A percentile compares a stretch with the other conserved stretches of the same genome.
phyloP scores from a whole-genome alignment of 495 filamentous ascomycete species.

The Durotheca rogersii region DNA sequence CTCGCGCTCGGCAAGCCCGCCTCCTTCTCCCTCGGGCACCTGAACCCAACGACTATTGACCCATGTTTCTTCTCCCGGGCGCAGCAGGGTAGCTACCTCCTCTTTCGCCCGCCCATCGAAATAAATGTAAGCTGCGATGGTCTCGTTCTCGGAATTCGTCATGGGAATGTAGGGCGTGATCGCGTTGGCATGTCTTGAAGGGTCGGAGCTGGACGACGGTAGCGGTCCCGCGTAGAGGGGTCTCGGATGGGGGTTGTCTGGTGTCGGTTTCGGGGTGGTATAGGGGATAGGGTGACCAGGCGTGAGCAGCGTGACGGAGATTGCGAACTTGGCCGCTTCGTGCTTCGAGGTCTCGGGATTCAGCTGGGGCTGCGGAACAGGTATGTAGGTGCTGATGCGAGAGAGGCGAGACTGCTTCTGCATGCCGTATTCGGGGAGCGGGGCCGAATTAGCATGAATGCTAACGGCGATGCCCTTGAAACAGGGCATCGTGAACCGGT shows the following conservation, averaged over 20 bases:
- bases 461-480: constrained; percentile 97
- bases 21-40: constrained; percentile 84
- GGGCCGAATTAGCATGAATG: constrained; percentile 87
- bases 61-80: constrained; percentile 97
- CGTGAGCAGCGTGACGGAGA: constrained; percentile 93
- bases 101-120: constrained; percentile 96
- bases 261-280: constrained; percentile 73
- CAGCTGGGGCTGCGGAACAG: constrained; percentile 84
- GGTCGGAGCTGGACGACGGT: constrained; percentile 47
- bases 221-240: constrained; percentile 75
- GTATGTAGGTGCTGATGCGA: constrained; percentile 95
- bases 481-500: constrained; percentile 74
- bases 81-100: constrained; percentile 90
- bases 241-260: constrained; percentile 69
- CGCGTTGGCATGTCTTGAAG: constrained; percentile 51
- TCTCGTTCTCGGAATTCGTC: constrained; percentile 88
- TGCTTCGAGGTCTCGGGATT: constrained; percentile 67
- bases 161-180: constrained; percentile 86
- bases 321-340: constrained; percentile 90
- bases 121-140: constrained; percentile 97
- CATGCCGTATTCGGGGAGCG: constrained; percentile 87
- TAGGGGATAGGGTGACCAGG: constrained; percentile 86
- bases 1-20: constrained; percentile 91
- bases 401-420: constrained; percentile 88
- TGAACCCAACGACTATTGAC: constrained; percentile 98